Percentiles rank a stretch among this genome's conserved stretches.
Conservation (phyloP, 73 alveolate species). For the Paramecium primaurelia region DNA sequence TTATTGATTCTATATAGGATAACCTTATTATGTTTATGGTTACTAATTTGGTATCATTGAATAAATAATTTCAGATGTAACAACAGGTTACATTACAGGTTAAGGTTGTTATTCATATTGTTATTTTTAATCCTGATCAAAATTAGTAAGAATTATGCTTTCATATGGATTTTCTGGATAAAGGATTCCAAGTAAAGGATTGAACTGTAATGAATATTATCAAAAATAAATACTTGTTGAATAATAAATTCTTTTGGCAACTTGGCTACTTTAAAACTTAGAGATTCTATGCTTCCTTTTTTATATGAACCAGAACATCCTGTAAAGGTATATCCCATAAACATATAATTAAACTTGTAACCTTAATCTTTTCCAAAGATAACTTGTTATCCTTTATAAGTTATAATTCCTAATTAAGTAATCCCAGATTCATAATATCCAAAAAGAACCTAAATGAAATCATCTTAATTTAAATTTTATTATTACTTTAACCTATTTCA, state of each 20-base stretch:
- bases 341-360: not conserved
- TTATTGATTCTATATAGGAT: not conserved
- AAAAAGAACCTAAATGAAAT: not conserved
- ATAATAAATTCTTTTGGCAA: not conserved
- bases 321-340: constrained; percentile 5
- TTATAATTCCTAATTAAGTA: not conserved
- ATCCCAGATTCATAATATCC: constrained; percentile 5
- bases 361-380: constrained; percentile 8
- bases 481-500: not conserved
- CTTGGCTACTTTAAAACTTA: not conserved
- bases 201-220: not conserved
- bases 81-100: not conserved
- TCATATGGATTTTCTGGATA: not conserved
- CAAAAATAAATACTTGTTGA: not conserved
- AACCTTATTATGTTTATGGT: not conserved
- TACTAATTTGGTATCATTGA: not conserved
- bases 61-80: not conserved
- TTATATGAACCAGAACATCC: not conserved
- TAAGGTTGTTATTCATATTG: not conserved
- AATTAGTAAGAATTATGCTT: not conserved
- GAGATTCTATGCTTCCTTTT: not conserved
- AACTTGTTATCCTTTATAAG: not conserved
- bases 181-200: not conserved
- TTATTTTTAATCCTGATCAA: not conserved
- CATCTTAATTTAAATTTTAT: not conserved